These are phyloP conservation scores for Iris pallida DNA, from an alignment of 116 monocot species.

Conservation along the genomic window DNA sequence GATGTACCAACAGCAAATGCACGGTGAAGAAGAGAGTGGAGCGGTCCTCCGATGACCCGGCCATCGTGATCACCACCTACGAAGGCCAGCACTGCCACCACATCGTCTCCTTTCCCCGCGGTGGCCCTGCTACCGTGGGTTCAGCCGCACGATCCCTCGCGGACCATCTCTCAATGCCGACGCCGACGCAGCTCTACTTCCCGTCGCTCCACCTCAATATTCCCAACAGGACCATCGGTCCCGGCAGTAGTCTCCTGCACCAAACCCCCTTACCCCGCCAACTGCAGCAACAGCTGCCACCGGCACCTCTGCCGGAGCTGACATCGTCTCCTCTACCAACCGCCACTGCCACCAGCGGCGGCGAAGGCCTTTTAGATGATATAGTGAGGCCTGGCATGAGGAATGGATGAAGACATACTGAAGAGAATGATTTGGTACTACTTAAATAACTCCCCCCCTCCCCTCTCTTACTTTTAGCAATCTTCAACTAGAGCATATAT, in stretches of 20 bases:
- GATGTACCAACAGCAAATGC: conserved; percentile 62
- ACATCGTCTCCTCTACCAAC: background rate
- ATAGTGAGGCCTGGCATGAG: conserved; percentile 16
- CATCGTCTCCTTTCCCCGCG: conserved; percentile 32
- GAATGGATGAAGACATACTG: conserved; percentile 1
- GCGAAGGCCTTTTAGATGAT: conserved; percentile 24
- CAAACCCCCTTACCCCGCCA: background rate
- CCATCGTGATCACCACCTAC: conserved; percentile 51
- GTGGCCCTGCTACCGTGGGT: background rate
- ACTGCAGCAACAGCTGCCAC: background rate
- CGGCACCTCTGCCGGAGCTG: background rate
- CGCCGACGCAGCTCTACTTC: background rate
- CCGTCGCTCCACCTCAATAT: background rate
- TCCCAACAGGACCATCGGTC: background rate
- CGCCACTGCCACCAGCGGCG: background rate
- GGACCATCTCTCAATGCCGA: background rate
- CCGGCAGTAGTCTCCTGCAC: background rate
- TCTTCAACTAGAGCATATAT: no score
- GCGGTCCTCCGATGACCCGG: conserved; percentile 41
- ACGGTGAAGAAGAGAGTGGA: conserved; percentile 54
- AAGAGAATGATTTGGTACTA: no score
- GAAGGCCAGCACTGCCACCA: conserved; percentile 69
- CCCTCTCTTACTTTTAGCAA: no score
- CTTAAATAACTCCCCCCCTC: no score
- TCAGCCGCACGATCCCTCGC: background rate